Evolutionary conservation across 2,329 filamentous ascomycete genomes (phyloP), one percentile per base, ranked within the genome.

Genomic region (Domatiomyces catenatus): DNA sequence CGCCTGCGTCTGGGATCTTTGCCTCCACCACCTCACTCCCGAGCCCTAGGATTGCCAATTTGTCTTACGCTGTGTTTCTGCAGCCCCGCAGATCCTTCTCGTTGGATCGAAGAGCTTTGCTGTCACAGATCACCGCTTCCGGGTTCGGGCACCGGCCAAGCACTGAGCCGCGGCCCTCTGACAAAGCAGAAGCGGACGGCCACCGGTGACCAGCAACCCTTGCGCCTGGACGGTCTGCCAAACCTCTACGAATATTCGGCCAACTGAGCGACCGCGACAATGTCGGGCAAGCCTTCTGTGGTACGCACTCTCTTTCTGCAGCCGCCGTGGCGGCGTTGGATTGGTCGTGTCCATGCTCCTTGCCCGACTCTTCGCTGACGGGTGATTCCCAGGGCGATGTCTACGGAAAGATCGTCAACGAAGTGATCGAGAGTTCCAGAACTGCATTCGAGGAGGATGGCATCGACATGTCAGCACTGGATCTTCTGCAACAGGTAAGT

Each of bases 391-490:
- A 81, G 72, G 92, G 92, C 62, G 71, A 72, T 59, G 83, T 96
- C 63, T 98, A 95, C 64, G 75, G 83, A 56, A 86, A 92, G 71
- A 88, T 98, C 65, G 86, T 96, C 68, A 83, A 90, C 61, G 84
- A 85, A 71, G 89, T 98, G 64, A 86, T 95, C 68, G 84, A 90
- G 61, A 82, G 83, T 59, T 95, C 90, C 63, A 79, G 86, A 63
- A 85, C 90, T 63, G 92, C 96, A 69, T 96, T 98, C 66, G 92
- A 98, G 68, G 92, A 98, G 71, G 87, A 84, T 60, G 92, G 92
- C 61, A 84, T 96, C 58, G 87, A 94, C 61, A 84, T 90, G 66
- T 74, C 79, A 60, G 90, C 90, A 48, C 72, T 98, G 62, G 80
- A 90, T 59, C 86, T 94, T 67, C 74, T 98, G 74, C 83, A 82